Evolutionary conservation across 2,329 filamentous ascomycete genomes (phyloP), one percentile per base, ranked within the genome.

Genomic region (Sporothrix sp.): DNA sequence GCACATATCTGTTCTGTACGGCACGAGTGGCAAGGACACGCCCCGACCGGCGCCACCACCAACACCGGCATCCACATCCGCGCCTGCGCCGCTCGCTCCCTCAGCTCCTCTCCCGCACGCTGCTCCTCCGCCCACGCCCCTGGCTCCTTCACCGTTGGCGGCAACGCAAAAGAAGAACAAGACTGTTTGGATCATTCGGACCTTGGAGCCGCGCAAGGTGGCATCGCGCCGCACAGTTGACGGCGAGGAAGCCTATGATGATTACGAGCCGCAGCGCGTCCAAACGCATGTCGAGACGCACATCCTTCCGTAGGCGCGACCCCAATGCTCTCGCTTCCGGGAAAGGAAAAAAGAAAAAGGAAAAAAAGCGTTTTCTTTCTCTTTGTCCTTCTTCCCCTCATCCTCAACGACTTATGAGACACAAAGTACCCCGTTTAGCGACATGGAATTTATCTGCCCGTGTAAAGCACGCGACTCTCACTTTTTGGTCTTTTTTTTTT

Each of bases 121-220:
- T 25, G 25, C 36, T 25, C 11, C 43, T 10, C 11, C 47, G 5
- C 7, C 40, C 7, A 21, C 33, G 13, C 28, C 51, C 27, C 20
- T 27, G 7, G 10, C 40, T 32, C 37, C 32, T 13, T 50, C 47
- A 43, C 38, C 37, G 18, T 20, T 42, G 21, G 36, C 46, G n/a
- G 14, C 27, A 23, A 11, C 30, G n/a, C 38, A 10, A 20, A 53
- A 50, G 21, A 55, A 55, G 48, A 46, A 42, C 38, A 57, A 52
- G 23, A 57, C 55, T 7, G 49, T 55, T n/a, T 55, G 55, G 55
- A 57, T 52, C 21, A 55, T 53, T 13, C 51, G 53, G 2, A 55
- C 53, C 4, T 44, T 54, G 11, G 53, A 55, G 35, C 53, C 55
- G 7, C 53, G 53, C 11, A 54, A 48, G 27, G 21, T n/a, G 5